Evolutionary conservation across 495 filamentous ascomycete species (phyloP).

Genomic region (Aspergillus avenaceus): DNA sequence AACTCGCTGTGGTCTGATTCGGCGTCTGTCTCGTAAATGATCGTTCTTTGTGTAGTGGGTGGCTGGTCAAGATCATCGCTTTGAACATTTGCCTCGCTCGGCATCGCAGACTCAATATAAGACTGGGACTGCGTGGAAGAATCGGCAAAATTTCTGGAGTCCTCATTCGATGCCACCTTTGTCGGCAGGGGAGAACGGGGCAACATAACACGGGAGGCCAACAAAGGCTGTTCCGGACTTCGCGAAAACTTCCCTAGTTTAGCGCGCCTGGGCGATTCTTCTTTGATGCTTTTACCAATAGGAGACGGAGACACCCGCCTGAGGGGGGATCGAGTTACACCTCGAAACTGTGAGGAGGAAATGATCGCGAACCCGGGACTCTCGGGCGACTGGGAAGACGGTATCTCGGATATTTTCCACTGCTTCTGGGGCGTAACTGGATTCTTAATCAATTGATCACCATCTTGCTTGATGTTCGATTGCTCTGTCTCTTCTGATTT

Average conservation of each 20-base stretch:
- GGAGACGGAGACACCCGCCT: conserved; percentile 13
- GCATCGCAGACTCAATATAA: background rate
- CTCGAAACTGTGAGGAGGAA: conserved; percentile 36
- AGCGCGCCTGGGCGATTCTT: conserved; percentile 17
- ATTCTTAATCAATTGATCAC: background rate
- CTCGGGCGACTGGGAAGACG: conserved; percentile 45
- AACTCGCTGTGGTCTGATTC: conserved; percentile 34
- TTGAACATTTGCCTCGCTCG: background rate
- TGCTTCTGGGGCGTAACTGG: conserved; percentile 34
- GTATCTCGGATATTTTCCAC: conserved; percentile 34
- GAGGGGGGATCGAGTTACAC: conserved; percentile 26
- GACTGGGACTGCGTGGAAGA: background rate
- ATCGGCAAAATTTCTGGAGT: background rate
- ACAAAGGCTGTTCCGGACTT: background rate
- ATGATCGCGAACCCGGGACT: conserved; percentile 38
- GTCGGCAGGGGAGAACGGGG: conserved; percentile 1
- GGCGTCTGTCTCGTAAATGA: conserved; percentile 45
- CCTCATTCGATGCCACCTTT: background rate
- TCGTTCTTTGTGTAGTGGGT: conserved; percentile 24
- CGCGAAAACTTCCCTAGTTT: conserved; percentile 4
- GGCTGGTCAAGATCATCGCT: background rate
- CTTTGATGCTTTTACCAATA: conserved; percentile 13
- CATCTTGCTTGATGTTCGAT: background rate
- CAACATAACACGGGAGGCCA: background rate
- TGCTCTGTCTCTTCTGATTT: conserved; percentile 1